Base-by-base conservation (phyloP, 2,329 filamentous ascomycete species). In the Scedosporium dehoogii region DNA sequence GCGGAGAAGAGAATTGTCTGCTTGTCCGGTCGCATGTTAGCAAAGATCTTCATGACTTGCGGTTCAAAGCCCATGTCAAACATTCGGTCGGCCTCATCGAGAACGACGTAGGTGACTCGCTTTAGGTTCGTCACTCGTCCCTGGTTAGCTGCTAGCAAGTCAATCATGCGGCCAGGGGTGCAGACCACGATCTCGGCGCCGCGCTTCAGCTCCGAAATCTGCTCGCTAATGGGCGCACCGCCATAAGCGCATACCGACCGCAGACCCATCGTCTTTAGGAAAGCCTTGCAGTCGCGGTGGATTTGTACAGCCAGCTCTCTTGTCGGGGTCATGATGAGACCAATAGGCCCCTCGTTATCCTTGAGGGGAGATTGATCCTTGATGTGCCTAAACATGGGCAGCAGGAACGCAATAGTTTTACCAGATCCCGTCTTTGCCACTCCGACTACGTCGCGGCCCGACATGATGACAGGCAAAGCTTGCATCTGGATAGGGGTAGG, bases 41-140 rank as follows among this genome's bases (percentile, higher is more conserved):
- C 86, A 71, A 97, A 87, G 63, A 99, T 94, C 74, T 96, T 97
- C 85, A 94, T 94, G 61, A 99, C 92, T 73, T 99, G 94, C 2
- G 94, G 93, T 75, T 96, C 93, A 71, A 99, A 99, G 14, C 94
- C 94, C 94, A 99, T 97, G 73, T 99, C 94, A 72, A 97, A 97
- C 94, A 99, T 97, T 65, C 94, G 89, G 75, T 99, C 94, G 58
- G 94, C 94, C 76, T 99, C 94, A 72, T 99, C 94, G 46, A 99
- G 84, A 10, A 99, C 94, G 25, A 97, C 86, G 72, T 97, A 99
- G 0, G 91, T 94, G 12, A 96, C 91, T 66, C 94, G 85, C 67
- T 84, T 86, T 63, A 99, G 80, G 70, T 96, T 97, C 12, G 93
- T 96, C 9, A 97, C 92, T 65, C 92, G 86, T n/a, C 93, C 93